A percentile compares a stretch with the other conserved stretches of the same genome.
phyloP scores from a whole-genome alignment of 192 early-diverging fungal species.

The Backusella luteola region DNA sequence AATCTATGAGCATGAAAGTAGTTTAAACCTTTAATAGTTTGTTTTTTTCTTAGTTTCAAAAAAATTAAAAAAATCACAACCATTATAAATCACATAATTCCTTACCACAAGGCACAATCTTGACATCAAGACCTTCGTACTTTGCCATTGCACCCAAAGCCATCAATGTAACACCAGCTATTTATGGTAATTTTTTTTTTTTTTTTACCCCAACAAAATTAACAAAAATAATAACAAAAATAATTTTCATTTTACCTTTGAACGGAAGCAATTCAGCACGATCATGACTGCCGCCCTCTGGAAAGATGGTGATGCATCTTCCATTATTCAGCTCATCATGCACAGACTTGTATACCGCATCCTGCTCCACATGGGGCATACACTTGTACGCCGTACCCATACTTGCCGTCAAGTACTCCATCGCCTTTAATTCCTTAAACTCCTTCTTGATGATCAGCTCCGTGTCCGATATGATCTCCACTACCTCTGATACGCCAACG shows the following conservation, averaged over 20 bases:
- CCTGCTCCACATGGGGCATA: conserved; percentile 87
- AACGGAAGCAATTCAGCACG: conserved; percentile 93
- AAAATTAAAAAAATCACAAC: neutral
- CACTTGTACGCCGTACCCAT: conserved; percentile 65
- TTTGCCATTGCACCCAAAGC: conserved; percentile 87
- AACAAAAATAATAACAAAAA: conserved; percentile 6
- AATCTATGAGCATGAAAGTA: conserved; percentile 97
- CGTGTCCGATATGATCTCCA: conserved; percentile 80
- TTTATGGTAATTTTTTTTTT: neutral
- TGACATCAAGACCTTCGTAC: conserved; percentile 82
- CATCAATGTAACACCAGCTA: conserved; percentile 80
- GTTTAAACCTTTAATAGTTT: conserved; percentile 63
- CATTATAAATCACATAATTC: neutral
- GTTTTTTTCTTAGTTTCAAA: neutral
- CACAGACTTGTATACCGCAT: conserved; percentile 82
- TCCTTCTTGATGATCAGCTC: conserved; percentile 73
- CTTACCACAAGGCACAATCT: conserved; percentile 82
- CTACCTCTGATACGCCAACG: conserved; percentile 64
- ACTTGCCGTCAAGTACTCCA: conserved; percentile 57
- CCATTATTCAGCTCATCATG: conserved; percentile 70
- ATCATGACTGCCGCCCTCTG: conserved; percentile 98
- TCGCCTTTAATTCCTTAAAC: conserved; percentile 67
- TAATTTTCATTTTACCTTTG: conserved; percentile 57
- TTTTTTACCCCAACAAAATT: conserved; percentile 15
- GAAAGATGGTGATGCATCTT: conserved; percentile 93